A percentile compares a stretch with the other conserved stretches of the same genome.
phyloP scores from a whole-genome alignment of 768 basidiomycete species.

The Lactifluus volemus region DNA sequence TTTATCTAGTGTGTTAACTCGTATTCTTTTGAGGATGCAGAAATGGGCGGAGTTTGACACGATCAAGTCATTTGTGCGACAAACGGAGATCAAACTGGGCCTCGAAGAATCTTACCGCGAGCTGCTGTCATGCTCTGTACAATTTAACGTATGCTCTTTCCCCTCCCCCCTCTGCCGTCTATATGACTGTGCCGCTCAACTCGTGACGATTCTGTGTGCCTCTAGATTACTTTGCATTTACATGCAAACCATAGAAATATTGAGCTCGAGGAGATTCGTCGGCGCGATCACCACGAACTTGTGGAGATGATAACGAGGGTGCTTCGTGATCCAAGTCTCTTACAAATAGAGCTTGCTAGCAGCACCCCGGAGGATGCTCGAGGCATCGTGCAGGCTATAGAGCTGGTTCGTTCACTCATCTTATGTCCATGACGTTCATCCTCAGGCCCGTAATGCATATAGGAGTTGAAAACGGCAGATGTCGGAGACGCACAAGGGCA shows the following conservation, averaged over 20 bases:
- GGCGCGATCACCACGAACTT: conserved; percentile 15
- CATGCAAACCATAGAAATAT: background rate
- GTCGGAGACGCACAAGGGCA: conserved; percentile 8
- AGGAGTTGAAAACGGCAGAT: conserved; percentile 10
- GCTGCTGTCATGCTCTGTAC: conserved; percentile 3
- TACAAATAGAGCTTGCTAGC: conserved; percentile 5
- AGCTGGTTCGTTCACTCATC: conserved; percentile 6
- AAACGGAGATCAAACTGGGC: conserved; percentile 14
- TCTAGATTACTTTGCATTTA: conserved; percentile 14
- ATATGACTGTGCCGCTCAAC: background rate
- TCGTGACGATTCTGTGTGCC: background rate
- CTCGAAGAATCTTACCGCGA: conserved; percentile 18
- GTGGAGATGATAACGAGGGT: conserved; percentile 13
- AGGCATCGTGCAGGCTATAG: conserved; percentile 9
- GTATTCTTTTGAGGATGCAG: conserved; percentile 8
- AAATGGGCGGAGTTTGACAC: conserved; percentile 12
- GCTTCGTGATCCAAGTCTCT: conserved; percentile 5
- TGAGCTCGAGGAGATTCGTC: conserved; percentile 17
- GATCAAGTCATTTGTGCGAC: conserved; percentile 13
- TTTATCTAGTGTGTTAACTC: conserved; percentile 3
- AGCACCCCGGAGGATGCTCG: conserved; percentile 9
- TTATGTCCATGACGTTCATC: background rate
- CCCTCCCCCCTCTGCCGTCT: too few species aligned
- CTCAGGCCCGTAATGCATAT: background rate
- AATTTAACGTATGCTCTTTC: conserved; percentile 12